Evolutionary conservation across 2,329 filamentous ascomycete species (phyloP), one percentile per base, ranked within the genome.

Genomic region (Zymoseptoria brevis): DNA sequence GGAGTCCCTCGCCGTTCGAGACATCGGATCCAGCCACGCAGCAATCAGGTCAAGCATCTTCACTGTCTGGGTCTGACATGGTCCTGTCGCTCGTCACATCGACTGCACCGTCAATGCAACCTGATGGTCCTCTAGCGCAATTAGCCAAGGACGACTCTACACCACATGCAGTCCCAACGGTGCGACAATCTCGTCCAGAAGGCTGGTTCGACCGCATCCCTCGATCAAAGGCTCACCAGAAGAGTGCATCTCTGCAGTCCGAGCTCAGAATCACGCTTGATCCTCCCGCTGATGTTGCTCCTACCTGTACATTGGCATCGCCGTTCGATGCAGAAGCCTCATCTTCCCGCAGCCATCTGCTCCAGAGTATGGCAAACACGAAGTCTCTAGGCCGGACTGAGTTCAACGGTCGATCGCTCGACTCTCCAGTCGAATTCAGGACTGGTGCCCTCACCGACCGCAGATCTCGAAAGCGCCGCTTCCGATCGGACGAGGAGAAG

Each of bases 1-100:
- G 83, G 56, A 86, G 81, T 57, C 84, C 84, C 9, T 85, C 83
- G 22, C 84, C 84, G 2, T 78, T 83, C 65, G 71, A 70, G 50
- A 73, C 77, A 29, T 70, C 71, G 11, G 72, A 70, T 57, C 63
- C 73, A 8, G 69, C 74, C 11, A 58, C 59, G 3, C 60, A 64
- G 9, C 61, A 57, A 16, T 54, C 63, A 69, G 41, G 73, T 69
- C 70, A 62, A 56, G 62, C 55, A 58, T 67, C 69, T 22, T 59
- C 73, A 2, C 80, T 81, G 66, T 76, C 76, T 11, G 78, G 78
- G 29, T 75, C 77, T 30, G 78, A 80, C 56, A 76, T 81, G 75
- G 77, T 78, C 55, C 69, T 80, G 26, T 80, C 80, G 2, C 69
- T 81, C n/a, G 73, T 76, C 9, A 78, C 78, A 6, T 79, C 78